A percentile compares a stretch with the other conserved stretches of the same genome.
Evolutionary conservation across 1,284 basidiomycete genomes (phyloP).

Genomic region (Trichosporon asahii): DNA sequence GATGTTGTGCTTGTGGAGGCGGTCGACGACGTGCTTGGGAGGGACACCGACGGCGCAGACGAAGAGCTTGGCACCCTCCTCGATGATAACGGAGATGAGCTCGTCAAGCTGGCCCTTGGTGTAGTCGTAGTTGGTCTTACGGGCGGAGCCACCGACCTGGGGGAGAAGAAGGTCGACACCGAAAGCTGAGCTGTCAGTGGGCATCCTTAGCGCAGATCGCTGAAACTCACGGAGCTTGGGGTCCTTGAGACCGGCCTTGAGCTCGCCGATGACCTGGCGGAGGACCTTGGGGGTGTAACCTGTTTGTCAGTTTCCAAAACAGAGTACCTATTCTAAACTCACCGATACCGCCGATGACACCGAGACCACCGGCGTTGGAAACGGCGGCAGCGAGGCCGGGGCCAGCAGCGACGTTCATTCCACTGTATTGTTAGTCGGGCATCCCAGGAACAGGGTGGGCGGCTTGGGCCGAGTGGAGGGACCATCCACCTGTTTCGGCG

Average conservation of each 20-base stretch:
- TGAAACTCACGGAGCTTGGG: conserved; percentile 15
- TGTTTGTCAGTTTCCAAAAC: neutral
- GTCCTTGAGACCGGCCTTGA: conserved; percentile 64
- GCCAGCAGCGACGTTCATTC: conserved; percentile 84
- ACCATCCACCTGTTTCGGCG: neutral
- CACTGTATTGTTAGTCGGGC: conserved; percentile 33
- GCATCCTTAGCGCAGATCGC: neutral
- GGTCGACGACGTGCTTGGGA: conserved; percentile 69
- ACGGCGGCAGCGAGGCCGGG: conserved; percentile 75
- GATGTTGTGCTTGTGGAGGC: conserved; percentile 72
- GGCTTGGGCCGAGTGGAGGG: neutral
- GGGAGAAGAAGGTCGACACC: conserved; percentile 83
- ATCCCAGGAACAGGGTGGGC: neutral
- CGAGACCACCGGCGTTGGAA: conserved; percentile 75
- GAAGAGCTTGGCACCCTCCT: conserved; percentile 75
- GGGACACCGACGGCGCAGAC: conserved; percentile 78
- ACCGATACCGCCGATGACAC: conserved; percentile 74
- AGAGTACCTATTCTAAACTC: neutral
- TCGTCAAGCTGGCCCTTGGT: conserved; percentile 67
- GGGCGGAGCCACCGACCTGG: conserved; percentile 71
- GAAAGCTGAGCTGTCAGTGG: conserved; percentile 58
- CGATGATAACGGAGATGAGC: conserved; percentile 79
- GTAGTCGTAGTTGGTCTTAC: conserved; percentile 67
- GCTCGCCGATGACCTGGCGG: conserved; percentile 61
- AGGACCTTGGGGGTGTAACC: conserved; percentile 47